Evolutionary conservation across 1,139 yeast species (phyloP).

Genomic region (Suhomyces coccinellae): DNA sequence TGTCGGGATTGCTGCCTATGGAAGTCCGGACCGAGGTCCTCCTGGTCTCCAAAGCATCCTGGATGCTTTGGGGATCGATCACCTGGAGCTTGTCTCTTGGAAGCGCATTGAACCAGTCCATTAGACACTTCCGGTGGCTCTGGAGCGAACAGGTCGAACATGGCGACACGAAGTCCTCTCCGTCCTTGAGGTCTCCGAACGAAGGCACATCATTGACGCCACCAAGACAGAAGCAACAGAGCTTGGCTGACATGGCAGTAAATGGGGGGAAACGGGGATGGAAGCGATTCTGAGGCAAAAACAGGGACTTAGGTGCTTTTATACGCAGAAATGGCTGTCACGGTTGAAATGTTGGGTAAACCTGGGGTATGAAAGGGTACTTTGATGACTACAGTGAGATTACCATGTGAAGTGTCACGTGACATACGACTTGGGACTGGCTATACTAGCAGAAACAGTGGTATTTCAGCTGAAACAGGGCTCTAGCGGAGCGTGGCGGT

Average conservation of each 20-base stretch:
- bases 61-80: conserved; percentile 13
- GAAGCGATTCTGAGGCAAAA: too few species aligned
- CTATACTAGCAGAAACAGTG: too few species aligned
- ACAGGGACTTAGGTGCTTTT: not conserved
- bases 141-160: conserved; percentile 42
- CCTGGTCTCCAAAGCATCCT: conserved; percentile 6
- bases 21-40: not conserved
- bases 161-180: conserved; percentile 41
- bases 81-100: conserved; percentile 32
- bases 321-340: not conserved
- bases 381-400: not conserved
- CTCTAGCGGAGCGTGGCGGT: not conserved
- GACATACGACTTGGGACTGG: not conserved
- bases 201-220: conserved; percentile 43
- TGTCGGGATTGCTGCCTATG: not conserved
- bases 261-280: not conserved
- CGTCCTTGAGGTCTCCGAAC: conserved; percentile 41
- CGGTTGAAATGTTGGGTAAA: not conserved
- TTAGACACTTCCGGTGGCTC: conserved; percentile 42
- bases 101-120: conserved; percentile 47
- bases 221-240: conserved; percentile 47
- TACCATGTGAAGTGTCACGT: not conserved
- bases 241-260: conserved; percentile 6
- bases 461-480: too few species aligned
- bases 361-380: too few species aligned